Percentiles rank a stretch among this genome's conserved stretches.
Evolutionary conservation across 805 yeast species (phyloP).

Genomic region (Lipomyces mesembrius): DNA sequence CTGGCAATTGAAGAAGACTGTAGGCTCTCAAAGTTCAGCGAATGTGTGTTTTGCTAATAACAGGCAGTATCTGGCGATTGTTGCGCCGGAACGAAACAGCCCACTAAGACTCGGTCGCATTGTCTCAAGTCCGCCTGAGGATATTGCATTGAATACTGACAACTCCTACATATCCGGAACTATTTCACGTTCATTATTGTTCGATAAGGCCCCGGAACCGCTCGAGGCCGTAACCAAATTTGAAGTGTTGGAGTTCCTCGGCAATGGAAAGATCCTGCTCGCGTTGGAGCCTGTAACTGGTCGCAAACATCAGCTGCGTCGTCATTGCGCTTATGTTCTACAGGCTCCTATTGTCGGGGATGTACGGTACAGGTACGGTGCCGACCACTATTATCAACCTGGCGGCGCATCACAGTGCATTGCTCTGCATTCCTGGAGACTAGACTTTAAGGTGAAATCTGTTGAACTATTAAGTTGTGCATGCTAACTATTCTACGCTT

Average conservation of each 20-base stretch:
- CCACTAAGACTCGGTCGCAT: neutral
- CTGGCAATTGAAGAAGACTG: conserved; percentile 31
- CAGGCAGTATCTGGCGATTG: conserved; percentile 19
- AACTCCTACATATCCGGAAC: neutral
- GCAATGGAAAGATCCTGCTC: conserved; percentile 11
- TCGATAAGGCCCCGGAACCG: neutral
- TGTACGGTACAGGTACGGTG: conserved; percentile 14
- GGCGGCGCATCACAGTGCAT: conserved; percentile 10
- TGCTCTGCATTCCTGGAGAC: conserved; percentile 33
- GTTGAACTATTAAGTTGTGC: neutral
- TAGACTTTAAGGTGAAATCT: conserved; percentile 23
- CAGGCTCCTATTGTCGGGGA: conserved; percentile 35
- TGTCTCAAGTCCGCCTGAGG: neutral
- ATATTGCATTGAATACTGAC: neutral
- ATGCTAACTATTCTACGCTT: neutral
- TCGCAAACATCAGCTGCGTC: conserved; percentile 33
- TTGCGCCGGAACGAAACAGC: conserved; percentile 12
- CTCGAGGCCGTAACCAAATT: conserved; percentile 20
- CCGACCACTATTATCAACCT: neutral
- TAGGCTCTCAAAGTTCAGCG: conserved; percentile 10
- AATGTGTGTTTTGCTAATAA: neutral
- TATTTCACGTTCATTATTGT: neutral
- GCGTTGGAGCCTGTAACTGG: conserved; percentile 32
- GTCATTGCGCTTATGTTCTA: conserved; percentile 33
- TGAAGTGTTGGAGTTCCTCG: conserved; percentile 10